Base-by-base conservation (phyloP, 768 basidiomycete species). In the Austroboletus festivus region DNA sequence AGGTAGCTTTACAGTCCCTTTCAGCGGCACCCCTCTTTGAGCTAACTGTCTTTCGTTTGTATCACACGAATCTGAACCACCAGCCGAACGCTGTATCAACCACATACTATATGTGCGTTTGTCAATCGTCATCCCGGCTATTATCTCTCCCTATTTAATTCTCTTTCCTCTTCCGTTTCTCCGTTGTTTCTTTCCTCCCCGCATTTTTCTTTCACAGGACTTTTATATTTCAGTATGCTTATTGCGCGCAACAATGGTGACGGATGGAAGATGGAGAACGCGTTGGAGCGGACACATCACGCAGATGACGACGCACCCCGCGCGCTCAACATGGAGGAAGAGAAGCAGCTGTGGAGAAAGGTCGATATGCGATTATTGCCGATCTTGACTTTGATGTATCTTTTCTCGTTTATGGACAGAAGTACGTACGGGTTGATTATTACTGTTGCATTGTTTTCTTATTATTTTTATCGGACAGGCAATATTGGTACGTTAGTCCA, bases 401-500 rank as follows among this genome's bases (percentile, higher is more conserved):
- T 86, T 38, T 60, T 83, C 22, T 79, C 79, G 4, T 85, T 83
- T 63, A 67, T 85, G 61, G 85, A 86, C 59, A 68, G 83, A 72
- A 80, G 81, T 75, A 42, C 21, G 71, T 58, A n/a, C n/a, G n/a
- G n/a, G n/a, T n/a, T n/a, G n/a, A n/a, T n/a, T n/a, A n/a, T n/a
- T n/a, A n/a, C n/a, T n/a, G n/a, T n/a, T 28, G 26, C 6, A 5
- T 28, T 19, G 3, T 4, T 5, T 40, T 21, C 4, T 4, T 20
- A 28, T 48, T 4, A 2, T 42, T 19, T 4, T 19, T 2, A n/a
- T 23, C 0, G 33, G 4, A 19, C 50, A 83, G 81, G 76, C 38
- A 83, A 83, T 49, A 81, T 83, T 30, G 81, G 82, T 78, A 50
- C 22, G 5, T 12, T 28, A 5, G 5, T 28, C 7, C 5, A 5